Evolutionary conservation across 2,329 filamentous ascomycete genomes (phyloP).

Genomic region (Cladosporium oxysporum): DNA sequence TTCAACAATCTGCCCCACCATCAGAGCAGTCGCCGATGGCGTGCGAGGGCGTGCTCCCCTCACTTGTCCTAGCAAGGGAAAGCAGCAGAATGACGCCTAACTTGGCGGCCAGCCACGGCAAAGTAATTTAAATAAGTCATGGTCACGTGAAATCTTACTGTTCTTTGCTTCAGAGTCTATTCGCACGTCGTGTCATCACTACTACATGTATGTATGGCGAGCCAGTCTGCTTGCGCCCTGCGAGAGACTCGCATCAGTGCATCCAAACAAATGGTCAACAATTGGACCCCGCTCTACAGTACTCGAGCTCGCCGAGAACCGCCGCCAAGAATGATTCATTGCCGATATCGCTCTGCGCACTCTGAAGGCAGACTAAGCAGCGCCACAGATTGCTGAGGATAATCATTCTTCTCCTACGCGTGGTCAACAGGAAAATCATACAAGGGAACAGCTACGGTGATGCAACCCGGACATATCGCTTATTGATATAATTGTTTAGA

Average conservation of each 20-base stretch:
- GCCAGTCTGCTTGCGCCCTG: background rate
- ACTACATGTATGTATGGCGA: background rate
- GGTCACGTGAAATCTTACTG: background rate
- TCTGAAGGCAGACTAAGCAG: background rate
- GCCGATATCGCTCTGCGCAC: background rate
- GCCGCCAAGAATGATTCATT: background rate
- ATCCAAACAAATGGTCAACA: background rate
- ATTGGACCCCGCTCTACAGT: background rate
- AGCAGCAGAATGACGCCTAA: constrained; percentile 10
- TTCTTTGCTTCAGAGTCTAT: background rate
- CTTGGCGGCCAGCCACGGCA: constrained; percentile 7
- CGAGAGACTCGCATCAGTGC: background rate
- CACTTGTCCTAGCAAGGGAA: constrained; percentile 14
- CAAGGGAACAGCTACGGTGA: background rate
- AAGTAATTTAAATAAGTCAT: background rate
- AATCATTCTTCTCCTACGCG: background rate
- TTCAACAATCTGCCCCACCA: constrained; percentile 12
- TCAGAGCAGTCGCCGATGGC: constrained; percentile 13
- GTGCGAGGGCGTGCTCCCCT: constrained; percentile 18
- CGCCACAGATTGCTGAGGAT: background rate
- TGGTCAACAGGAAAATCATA: background rate
- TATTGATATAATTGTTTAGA: background rate
- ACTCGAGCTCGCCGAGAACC: background rate
- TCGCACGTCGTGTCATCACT: background rate
- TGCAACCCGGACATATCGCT: background rate